Percentiles rank a stretch among this genome's conserved stretches.
These are phyloP conservation scores for Ophiostoma sp. DNA, from an alignment of 2,329 filamentous ascomycete genomes.

Conservation along the genomic window DNA sequence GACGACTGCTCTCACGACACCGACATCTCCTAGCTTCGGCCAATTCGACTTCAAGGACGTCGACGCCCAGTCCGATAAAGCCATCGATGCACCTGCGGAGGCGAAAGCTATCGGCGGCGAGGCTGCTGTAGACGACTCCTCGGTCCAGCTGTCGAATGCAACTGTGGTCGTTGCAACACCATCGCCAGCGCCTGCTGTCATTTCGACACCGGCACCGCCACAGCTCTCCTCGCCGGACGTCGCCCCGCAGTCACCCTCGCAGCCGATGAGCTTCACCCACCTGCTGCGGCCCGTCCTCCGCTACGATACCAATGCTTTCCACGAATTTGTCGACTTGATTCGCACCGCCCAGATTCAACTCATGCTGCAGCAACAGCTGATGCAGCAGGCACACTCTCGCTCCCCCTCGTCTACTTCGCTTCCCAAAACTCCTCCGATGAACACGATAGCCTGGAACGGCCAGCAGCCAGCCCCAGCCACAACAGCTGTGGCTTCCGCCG, in stretches of 20 bases:
- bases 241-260: slow-evolving; percentile 42
- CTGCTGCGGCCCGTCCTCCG: slow-evolving; percentile 78
- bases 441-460: slow-evolving; percentile 46
- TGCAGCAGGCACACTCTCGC: slow-evolving; percentile 53
- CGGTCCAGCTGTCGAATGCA: neutral
- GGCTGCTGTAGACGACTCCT: slow-evolving; percentile 19
- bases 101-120: neutral
- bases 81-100: neutral
- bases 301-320: slow-evolving; percentile 72
- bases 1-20: slow-evolving; percentile 63
- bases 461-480: neutral
- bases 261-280: slow-evolving; percentile 70
- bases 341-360: slow-evolving; percentile 46
- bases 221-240: slow-evolving; percentile 7
- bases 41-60: slow-evolving; percentile 57
- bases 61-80: slow-evolving; percentile 26
- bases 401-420: slow-evolving; percentile 49
- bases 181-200: neutral
- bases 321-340: slow-evolving; percentile 77
- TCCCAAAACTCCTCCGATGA: slow-evolving; percentile 37
- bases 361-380: slow-evolving; percentile 36
- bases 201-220: neutral
- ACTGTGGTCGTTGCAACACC: neutral
- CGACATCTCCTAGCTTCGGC: slow-evolving; percentile 72
- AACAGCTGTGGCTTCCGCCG: neutral